These are phyloP conservation scores for Ambrosiella xylebori DNA, from an alignment of 2,329 filamentous ascomycete species.

Conservation along the genomic window DNA sequence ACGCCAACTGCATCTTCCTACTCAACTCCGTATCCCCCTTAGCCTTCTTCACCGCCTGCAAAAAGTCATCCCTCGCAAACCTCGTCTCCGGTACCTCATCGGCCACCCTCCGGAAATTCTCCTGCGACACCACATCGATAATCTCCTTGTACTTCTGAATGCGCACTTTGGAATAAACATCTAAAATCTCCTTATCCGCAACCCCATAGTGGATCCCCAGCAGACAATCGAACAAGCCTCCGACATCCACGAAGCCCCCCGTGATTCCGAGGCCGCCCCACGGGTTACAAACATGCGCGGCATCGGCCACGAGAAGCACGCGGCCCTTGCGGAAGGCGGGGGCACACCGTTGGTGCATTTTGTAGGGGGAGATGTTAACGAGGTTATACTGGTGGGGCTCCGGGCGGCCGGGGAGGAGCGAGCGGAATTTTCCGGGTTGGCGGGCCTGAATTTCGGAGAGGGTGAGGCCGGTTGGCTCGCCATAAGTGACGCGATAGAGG, in stretches of 20 bases:
- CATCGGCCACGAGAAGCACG: constrained; percentile 41
- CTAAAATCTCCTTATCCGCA: constrained; percentile 27
- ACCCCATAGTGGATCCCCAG: constrained; percentile 27
- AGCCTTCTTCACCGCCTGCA: constrained; percentile 23
- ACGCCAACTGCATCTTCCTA: constrained; percentile 21
- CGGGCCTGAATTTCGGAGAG: constrained; percentile 15
- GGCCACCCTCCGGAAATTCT: constrained; percentile 27
- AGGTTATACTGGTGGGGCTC: constrained; percentile 40
- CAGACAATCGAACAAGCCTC: constrained; percentile 43
- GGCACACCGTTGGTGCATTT: constrained; percentile 43
- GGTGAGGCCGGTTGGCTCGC: constrained; percentile 35
- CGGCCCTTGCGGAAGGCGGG: constrained; percentile 38
- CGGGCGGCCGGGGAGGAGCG: constrained; percentile 41
- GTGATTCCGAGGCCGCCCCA: constrained; percentile 46
- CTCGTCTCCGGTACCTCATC: constrained; percentile 24
- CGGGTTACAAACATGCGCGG: constrained; percentile 38
- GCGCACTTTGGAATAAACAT: constrained; percentile 28
- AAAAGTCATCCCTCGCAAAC: constrained; percentile 23
- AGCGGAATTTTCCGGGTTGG: constrained; percentile 31
- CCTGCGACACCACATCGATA: constrained; percentile 26
- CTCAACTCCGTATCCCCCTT: constrained; percentile 21
- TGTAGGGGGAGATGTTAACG: constrained; percentile 40
- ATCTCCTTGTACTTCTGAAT: constrained; percentile 28
- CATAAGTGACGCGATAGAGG: constrained; percentile 47
- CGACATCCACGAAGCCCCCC: constrained; percentile 42